phyloP scores from a whole-genome alignment of 306 rosid species.

The Benincasa hispida region DNA sequence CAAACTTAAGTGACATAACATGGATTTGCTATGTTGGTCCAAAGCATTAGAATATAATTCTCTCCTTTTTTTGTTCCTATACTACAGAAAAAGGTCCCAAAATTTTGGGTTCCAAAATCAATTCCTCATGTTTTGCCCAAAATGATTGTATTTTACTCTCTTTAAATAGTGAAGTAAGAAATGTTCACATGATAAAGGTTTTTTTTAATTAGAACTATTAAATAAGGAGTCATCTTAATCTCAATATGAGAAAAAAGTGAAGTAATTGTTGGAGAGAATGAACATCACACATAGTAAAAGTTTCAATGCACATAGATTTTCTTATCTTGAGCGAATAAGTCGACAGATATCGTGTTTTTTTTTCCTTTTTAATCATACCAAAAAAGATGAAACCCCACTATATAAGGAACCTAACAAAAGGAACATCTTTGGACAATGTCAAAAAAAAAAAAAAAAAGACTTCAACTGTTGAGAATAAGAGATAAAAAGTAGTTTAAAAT shows the following conservation, averaged over 20 bases:
- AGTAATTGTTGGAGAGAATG: background rate
- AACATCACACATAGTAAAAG: background rate
- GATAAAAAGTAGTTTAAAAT: background rate
- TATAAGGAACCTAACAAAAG: background rate
- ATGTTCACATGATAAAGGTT: no score
- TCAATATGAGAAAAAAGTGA: background rate
- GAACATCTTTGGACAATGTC: background rate
- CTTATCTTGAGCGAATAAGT: background rate
- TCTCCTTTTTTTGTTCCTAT: slow-evolving; percentile 8
- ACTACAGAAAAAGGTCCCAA: background rate
- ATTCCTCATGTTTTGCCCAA: background rate
- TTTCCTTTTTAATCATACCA: background rate
- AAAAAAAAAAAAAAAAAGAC: background rate
- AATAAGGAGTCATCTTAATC: background rate
- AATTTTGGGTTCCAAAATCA: background rate
- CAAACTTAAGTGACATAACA: slow-evolving; percentile 43
- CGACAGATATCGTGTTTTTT: background rate
- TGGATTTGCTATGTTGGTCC: slow-evolving; percentile 57
- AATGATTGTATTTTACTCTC: background rate
- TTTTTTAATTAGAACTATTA: no score
- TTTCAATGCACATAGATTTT: background rate
- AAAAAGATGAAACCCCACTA: background rate
- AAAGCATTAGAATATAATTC: slow-evolving; percentile 29
- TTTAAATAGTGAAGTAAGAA: background rate
- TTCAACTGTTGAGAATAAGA: background rate